Conservation (phyloP, 2,329 filamentous ascomycete species). For the Coniochaeta pulveracea region DNA sequence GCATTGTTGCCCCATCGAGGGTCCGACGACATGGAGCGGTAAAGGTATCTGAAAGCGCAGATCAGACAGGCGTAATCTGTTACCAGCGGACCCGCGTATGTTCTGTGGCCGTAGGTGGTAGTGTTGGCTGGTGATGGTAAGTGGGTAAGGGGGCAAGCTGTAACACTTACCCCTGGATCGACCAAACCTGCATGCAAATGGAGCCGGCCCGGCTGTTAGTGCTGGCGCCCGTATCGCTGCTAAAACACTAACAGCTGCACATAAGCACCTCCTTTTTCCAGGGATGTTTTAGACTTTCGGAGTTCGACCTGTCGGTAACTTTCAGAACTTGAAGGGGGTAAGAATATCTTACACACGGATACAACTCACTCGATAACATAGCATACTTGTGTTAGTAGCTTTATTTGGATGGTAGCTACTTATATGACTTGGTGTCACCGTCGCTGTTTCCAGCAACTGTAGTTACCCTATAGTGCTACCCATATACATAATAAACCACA, state of each 20-base stretch:
- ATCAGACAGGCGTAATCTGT: neutral
- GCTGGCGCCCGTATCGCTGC: neutral
- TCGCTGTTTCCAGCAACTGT: no score
- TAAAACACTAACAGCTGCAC: neutral
- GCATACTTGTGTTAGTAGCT: no score
- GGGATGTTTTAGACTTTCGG: neutral
- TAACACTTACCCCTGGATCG: slow-evolving; percentile 3
- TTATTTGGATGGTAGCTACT: no score
- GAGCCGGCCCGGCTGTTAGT: slow-evolving; percentile 2
- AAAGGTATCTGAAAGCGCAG: neutral
- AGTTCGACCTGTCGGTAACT: no score
- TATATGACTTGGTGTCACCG: no score
- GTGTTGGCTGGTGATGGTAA: neutral
- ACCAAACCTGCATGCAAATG: slow-evolving; percentile 2
- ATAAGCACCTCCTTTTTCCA: neutral
- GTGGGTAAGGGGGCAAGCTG: neutral
- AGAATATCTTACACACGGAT: no score
- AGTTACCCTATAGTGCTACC: no score
- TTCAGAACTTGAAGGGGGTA: no score
- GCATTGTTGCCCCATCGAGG: no score
- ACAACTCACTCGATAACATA: no score
- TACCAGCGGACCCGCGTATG: slow-evolving; percentile 1
- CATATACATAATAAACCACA: no score
- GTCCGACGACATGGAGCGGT: no score
- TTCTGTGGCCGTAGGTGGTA: neutral